These are phyloP conservation scores for Penicillium occitanis DNA, from an alignment of 2,329 filamentous ascomycete genomes.

Conservation along the genomic window DNA sequence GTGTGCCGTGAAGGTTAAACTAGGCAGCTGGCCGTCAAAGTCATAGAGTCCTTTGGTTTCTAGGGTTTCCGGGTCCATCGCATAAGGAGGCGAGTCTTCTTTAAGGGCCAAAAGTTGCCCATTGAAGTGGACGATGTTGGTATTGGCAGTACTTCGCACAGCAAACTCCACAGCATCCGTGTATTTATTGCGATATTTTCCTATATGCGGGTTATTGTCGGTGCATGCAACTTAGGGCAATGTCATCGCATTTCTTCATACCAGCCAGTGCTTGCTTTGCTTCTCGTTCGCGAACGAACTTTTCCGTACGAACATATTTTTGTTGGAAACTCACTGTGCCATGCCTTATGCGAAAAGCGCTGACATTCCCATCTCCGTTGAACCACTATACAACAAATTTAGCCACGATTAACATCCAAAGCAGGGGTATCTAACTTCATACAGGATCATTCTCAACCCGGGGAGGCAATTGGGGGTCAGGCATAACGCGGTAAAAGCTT, in stretches of 20 bases:
- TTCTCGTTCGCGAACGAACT: constrained; percentile 40
- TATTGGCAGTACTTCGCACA: constrained; percentile 50
- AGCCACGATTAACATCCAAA: background rate
- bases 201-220: constrained; percentile 19
- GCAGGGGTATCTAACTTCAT: background rate
- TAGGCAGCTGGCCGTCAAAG: constrained; percentile 50
- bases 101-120: constrained; percentile 50
- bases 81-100: constrained; percentile 54
- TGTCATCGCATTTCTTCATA: background rate
- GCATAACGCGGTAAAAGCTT: constrained; percentile 54
- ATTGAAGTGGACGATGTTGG: constrained; percentile 60
- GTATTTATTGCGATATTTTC: constrained; percentile 44
- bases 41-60: constrained; percentile 52
- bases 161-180: constrained; percentile 40
- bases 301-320: constrained; percentile 44
- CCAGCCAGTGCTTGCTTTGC: constrained; percentile 34
- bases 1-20: constrained; percentile 53
- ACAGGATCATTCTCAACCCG: constrained; percentile 34
- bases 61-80: constrained; percentile 51
- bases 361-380: constrained; percentile 45
- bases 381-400: constrained; percentile 25
- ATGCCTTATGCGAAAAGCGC: constrained; percentile 39
- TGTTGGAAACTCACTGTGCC: constrained; percentile 37
- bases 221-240: background rate
- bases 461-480: constrained; percentile 46